Evolutionary conservation across 2,329 filamentous ascomycete genomes (phyloP).

Genomic region (Colletotrichum kahawae): DNA sequence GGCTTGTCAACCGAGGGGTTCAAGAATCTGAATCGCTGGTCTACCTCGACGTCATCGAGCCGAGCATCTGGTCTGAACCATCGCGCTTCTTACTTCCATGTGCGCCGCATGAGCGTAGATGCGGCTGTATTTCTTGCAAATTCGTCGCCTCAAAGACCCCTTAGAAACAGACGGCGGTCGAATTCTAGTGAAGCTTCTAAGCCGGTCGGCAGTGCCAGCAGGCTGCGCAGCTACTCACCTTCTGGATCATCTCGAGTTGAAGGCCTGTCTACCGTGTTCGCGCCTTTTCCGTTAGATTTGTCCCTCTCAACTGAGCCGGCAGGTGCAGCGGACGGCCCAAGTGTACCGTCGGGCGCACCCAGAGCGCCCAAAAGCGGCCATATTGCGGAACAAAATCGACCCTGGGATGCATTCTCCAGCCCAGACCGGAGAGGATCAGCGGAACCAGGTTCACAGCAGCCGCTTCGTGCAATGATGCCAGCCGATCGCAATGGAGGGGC

Average conservation of each 20-base stretch:
- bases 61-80: slow-evolving; percentile 23
- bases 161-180: background rate
- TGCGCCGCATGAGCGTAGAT: slow-evolving; percentile 2
- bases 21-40: slow-evolving; percentile 55
- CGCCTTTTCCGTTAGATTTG: background rate
- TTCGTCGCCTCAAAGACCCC: background rate
- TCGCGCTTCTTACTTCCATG: background rate
- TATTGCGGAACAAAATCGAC: background rate
- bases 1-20: slow-evolving; percentile 42
- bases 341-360: background rate
- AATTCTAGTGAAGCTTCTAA: slow-evolving; percentile 4
- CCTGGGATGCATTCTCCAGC: slow-evolving; percentile 17
- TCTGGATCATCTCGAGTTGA: background rate
- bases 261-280: background rate
- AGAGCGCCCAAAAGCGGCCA: background rate
- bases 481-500: slow-evolving; percentile 36
- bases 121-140: background rate
- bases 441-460: background rate
- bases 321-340: background rate
- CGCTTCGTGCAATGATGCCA: slow-evolving; percentile 21
- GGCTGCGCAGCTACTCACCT: background rate
- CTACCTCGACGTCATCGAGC: slow-evolving; percentile 51
- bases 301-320: background rate
- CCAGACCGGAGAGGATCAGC: slow-evolving; percentile 10
- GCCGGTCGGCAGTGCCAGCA: background rate